phyloP scores from a whole-genome alignment of 148 eudicot species.

The Camellia granthamiana region DNA sequence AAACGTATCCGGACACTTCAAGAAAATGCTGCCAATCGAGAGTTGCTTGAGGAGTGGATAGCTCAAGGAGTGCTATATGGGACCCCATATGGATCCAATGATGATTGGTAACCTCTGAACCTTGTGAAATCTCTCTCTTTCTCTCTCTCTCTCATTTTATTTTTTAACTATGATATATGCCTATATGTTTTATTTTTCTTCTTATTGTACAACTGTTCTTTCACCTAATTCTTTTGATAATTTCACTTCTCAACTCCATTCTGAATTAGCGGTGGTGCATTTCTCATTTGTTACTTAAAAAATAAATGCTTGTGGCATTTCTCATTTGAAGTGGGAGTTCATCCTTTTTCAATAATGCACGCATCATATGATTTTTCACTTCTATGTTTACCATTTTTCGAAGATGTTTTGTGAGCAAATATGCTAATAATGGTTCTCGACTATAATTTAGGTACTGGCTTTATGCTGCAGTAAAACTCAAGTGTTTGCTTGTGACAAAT shows the following conservation, averaged over 20 bases:
- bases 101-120: constrained; percentile 67
- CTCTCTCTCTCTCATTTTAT: not conserved
- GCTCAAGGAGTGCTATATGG: constrained; percentile 61
- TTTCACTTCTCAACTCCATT: not conserved
- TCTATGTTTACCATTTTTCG: not conserved
- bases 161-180: too few species aligned
- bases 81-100: constrained; percentile 93
- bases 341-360: not conserved
- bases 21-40: constrained; percentile 49
- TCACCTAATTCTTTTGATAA: not conserved
- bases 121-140: not conserved
- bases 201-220: not conserved
- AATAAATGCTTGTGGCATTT: not conserved
- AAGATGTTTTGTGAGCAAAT: not conserved
- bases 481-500: constrained; percentile 90
- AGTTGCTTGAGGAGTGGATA: constrained; percentile 65
- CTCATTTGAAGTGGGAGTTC: not conserved
- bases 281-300: too few species aligned
- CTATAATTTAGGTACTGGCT: constrained; percentile 76
- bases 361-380: not conserved
- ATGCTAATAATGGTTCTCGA: constrained; percentile 5
- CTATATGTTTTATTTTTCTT: not conserved
- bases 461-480: constrained; percentile 86
- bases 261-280: not conserved
- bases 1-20: constrained; percentile 63